Conservation (phyloP, 1,284 basidiomycete species). For the Leccinum pachyderme region DNA sequence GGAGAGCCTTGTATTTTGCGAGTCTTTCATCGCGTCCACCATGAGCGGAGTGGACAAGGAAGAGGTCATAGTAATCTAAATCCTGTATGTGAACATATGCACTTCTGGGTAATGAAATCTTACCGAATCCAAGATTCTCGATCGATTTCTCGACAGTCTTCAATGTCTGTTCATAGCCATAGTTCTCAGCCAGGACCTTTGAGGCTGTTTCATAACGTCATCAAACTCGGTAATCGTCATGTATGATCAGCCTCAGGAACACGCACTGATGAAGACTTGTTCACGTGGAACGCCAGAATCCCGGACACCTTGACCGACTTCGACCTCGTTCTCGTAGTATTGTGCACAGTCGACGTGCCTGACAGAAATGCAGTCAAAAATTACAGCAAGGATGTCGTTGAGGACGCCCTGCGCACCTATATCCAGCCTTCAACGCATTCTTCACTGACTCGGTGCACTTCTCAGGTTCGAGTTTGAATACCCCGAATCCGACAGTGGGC, state of each 20-base stretch:
- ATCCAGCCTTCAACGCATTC: conserved; percentile 23
- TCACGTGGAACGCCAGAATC: conserved; percentile 23
- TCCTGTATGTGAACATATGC: background rate
- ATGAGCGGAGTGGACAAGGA: conserved; percentile 56
- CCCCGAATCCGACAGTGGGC: conserved; percentile 30
- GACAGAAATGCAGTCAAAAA: background rate
- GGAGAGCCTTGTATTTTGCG: conserved; percentile 44
- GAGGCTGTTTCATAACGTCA: conserved; percentile 17
- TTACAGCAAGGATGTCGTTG: background rate
- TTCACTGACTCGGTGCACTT: conserved; percentile 17
- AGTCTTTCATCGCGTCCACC: conserved; percentile 44
- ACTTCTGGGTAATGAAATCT: background rate
- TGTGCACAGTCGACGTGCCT: conserved; percentile 31
- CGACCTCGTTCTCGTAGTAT: conserved; percentile 23
- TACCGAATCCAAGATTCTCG: conserved; percentile 36
- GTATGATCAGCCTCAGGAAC: background rate
- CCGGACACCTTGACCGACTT: conserved; percentile 27
- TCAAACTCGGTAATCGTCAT: conserved; percentile 1
- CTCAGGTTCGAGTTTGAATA: conserved; percentile 16
- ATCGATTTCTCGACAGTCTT: conserved; percentile 40
- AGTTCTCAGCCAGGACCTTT: conserved; percentile 9
- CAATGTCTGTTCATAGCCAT: conserved; percentile 37
- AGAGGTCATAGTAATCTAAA: conserved; percentile 56
- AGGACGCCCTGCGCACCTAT: conserved; percentile 25
- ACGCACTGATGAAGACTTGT: conserved; percentile 32